Percentiles rank a stretch among this genome's conserved stretches.
phyloP scores from a whole-genome alignment of 78 protist species.

The Mantamonas sphyraenae region DNA sequence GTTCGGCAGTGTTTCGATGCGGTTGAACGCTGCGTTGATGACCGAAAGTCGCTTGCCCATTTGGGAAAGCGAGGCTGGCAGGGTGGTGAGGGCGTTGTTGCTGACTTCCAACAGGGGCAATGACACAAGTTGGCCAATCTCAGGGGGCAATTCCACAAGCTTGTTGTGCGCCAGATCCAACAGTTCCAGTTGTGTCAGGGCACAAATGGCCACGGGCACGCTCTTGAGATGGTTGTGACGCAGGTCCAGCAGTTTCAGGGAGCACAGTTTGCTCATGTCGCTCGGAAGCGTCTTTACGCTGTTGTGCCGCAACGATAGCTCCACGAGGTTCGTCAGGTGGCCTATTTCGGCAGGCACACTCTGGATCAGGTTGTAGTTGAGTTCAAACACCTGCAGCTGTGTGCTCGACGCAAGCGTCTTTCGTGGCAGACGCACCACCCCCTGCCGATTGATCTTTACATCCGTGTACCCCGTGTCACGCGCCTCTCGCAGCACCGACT shows the following conservation, averaged over 20 bases:
- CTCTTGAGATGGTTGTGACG: background rate
- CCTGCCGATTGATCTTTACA: too few relatives aligned
- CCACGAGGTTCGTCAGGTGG: too few relatives aligned
- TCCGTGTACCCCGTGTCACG: too few relatives aligned
- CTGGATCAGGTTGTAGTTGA: too few relatives aligned
- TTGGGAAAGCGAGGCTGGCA: background rate
- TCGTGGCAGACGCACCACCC: too few relatives aligned
- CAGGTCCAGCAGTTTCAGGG: background rate
- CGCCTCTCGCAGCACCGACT: too few relatives aligned
- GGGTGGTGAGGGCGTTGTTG: background rate
- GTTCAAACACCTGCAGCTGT: too few relatives aligned
- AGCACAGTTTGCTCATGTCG: background rate
- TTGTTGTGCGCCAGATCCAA: background rate
- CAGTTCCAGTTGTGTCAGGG: background rate
- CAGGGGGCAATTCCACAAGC: background rate
- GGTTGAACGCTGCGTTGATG: too few relatives aligned
- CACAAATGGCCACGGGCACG: background rate
- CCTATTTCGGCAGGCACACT: too few relatives aligned
- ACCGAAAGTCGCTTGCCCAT: too few relatives aligned
- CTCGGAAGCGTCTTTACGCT: background rate
- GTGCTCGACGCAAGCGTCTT: too few relatives aligned
- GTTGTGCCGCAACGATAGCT: too few relatives aligned
- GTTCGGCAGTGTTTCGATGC: background rate
- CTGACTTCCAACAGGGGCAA: background rate
- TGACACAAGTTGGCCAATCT: background rate